These are phyloP conservation scores for Diutina siamensis DNA, from an alignment of 1,139 yeast species.

Conservation along the genomic window DNA sequence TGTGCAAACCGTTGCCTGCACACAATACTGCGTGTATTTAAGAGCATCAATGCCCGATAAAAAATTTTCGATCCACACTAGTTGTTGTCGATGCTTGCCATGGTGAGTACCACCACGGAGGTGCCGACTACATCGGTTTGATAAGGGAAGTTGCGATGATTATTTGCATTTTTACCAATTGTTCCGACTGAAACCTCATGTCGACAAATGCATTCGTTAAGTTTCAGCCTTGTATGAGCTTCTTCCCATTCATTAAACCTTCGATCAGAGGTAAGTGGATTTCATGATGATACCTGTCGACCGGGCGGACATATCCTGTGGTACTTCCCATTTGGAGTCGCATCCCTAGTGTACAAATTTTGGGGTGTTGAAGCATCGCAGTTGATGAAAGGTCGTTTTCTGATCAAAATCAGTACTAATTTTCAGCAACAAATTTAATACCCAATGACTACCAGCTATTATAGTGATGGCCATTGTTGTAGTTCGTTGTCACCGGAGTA, in stretches of 20 bases:
- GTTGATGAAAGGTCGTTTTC: slow-evolving; percentile 61
- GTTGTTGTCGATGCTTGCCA: neutral
- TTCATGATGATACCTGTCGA: slow-evolving; percentile 48
- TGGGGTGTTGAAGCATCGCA: slow-evolving; percentile 39
- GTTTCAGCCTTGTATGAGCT: slow-evolving; percentile 85
- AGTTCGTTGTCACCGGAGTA: slow-evolving; percentile 9
- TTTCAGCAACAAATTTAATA: no score
- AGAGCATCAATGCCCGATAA: neutral
- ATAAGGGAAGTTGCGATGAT: slow-evolving; percentile 36
- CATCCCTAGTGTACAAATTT: slow-evolving; percentile 56
- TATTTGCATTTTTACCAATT: slow-evolving; percentile 64
- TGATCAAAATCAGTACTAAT: slow-evolving; percentile 12
- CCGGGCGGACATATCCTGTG: slow-evolving; percentile 72
- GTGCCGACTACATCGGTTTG: neutral
- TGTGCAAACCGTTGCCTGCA: no score
- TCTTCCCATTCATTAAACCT: slow-evolving; percentile 14
- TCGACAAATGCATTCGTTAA: slow-evolving; percentile 74
- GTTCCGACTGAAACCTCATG: slow-evolving; percentile 71
- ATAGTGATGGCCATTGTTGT: neutral
- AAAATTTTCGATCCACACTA: neutral
- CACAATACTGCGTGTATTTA: no score
- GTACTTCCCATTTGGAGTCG: slow-evolving; percentile 48
- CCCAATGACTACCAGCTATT: slow-evolving; percentile 8
- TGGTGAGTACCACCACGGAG: neutral
- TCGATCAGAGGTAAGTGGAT: no score